These are phyloP conservation scores for Lathyrus aphaca DNA, from an alignment of 306 rosid species.

Conservation along the genomic window DNA sequence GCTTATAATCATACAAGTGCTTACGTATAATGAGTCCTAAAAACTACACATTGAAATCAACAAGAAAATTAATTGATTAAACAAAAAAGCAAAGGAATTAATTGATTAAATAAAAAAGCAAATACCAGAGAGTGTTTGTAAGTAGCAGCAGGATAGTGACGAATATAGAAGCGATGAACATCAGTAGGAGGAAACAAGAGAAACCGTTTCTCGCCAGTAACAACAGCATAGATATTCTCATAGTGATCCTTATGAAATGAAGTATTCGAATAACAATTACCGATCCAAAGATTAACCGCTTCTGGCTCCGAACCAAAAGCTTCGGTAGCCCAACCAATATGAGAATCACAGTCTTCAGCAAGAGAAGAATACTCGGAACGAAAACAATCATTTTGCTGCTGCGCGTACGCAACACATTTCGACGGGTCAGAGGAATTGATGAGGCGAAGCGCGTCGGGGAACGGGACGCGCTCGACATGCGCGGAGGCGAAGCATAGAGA, in stretches of 20 bases:
- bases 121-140: constrained; percentile 59
- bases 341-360: constrained; percentile 61
- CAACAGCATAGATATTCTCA: constrained; percentile 85
- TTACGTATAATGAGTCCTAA: background rate
- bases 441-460: constrained; percentile 47
- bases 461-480: constrained; percentile 38
- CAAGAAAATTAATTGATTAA: background rate
- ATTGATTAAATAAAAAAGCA: background rate
- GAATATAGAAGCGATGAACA: constrained; percentile 74
- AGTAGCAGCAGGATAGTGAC: constrained; percentile 64
- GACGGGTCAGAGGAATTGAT: constrained; percentile 34
- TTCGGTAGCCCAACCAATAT: constrained; percentile 68
- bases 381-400: constrained; percentile 82
- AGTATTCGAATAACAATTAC: constrained; percentile 59
- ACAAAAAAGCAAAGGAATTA: background rate
- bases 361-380: constrained; percentile 63
- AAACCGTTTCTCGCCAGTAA: constrained; percentile 72
- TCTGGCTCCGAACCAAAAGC: constrained; percentile 70
- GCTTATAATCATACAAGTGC: background rate
- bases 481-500: constrained; percentile 56
- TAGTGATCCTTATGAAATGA: constrained; percentile 84
- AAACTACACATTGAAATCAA: background rate
- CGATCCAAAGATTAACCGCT: constrained; percentile 86
- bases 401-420: constrained; percentile 64
- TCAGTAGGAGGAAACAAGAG: constrained; percentile 81